Conservation (phyloP, 805 yeast genomes). For the Suhomyces xylopsoci region DNA sequence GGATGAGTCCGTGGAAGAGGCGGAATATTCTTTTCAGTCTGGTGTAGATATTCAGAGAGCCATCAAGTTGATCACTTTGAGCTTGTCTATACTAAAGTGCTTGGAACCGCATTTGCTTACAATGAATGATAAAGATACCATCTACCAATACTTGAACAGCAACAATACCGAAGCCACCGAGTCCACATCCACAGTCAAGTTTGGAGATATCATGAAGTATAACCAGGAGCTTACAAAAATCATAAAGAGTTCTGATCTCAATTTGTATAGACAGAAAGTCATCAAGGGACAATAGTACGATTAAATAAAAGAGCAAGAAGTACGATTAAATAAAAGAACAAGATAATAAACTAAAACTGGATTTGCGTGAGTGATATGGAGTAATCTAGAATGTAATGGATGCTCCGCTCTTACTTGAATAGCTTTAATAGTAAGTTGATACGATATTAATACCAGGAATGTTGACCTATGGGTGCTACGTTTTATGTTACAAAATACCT, state of each 20-base stretch:
- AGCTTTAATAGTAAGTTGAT: no score
- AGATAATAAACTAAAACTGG: no score
- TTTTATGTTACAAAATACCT: no score
- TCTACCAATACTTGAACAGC: slow-evolving; percentile 21
- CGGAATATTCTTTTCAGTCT: neutral
- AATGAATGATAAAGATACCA: slow-evolving; percentile 23
- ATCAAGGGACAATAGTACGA: neutral
- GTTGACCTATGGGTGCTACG: no score
- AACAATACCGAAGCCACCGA: neutral
- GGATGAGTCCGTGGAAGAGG: neutral
- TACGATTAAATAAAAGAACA: no score
- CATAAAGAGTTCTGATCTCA: slow-evolving; percentile 2
- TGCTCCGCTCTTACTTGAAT: no score
- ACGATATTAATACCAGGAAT: no score
- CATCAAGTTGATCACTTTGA: slow-evolving; percentile 30
- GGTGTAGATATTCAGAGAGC: slow-evolving; percentile 7
- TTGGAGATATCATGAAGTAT: slow-evolving; percentile 10
- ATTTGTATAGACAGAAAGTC: neutral
- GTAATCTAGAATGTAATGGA: no score
- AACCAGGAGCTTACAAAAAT: slow-evolving; percentile 6
- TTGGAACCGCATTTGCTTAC: slow-evolving; percentile 30
- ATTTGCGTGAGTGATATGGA: no score
- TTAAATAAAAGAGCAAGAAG: no score
- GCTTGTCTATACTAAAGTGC: slow-evolving; percentile 35
- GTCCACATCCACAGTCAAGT: slow-evolving; percentile 5